Conservation (phyloP, 148 eudicot genomes). For the Rhododendron mucronatum region DNA sequence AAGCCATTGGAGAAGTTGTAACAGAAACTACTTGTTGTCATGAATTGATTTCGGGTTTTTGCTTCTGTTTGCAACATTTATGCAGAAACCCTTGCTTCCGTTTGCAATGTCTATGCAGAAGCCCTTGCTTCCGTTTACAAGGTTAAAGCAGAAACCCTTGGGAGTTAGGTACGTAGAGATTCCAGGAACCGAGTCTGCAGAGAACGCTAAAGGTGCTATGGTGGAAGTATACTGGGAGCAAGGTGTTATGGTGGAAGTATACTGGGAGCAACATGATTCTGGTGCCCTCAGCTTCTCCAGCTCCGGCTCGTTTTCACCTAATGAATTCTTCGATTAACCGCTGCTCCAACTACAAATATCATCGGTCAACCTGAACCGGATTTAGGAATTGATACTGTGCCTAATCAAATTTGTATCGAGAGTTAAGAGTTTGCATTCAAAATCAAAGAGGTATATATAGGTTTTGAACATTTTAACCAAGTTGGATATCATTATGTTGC, state of each 20-base stretch:
- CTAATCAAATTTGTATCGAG: slow-evolving; percentile 30
- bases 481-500: neutral
- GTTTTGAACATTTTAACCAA: neutral
- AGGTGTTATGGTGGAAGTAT: slow-evolving; percentile 75
- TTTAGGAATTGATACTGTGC: slow-evolving; percentile 54
- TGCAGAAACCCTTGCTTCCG: slow-evolving; percentile 44
- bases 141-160: slow-evolving; percentile 27
- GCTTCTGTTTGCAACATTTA: neutral
- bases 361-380: slow-evolving; percentile 18
- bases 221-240: slow-evolving; percentile 22
- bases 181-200: slow-evolving; percentile 63
- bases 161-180: slow-evolving; percentile 64
- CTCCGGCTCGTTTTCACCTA: slow-evolving; percentile 30
- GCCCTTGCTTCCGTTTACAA: no score
- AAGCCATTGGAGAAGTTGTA: neutral
- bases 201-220: slow-evolving; percentile 60
- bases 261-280: slow-evolving; percentile 76
- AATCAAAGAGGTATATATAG: neutral
- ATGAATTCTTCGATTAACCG: neutral
- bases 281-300: slow-evolving; percentile 75
- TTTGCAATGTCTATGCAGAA: slow-evolving; percentile 33
- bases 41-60: neutral
- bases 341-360: slow-evolving; percentile 7
- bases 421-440: neutral
- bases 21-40: no score